Evolutionary conservation across 176 grass and related monocot genomes (phyloP), one percentile per base, ranked within the genome.

Genomic region (Rhynchospora tenuis): DNA sequence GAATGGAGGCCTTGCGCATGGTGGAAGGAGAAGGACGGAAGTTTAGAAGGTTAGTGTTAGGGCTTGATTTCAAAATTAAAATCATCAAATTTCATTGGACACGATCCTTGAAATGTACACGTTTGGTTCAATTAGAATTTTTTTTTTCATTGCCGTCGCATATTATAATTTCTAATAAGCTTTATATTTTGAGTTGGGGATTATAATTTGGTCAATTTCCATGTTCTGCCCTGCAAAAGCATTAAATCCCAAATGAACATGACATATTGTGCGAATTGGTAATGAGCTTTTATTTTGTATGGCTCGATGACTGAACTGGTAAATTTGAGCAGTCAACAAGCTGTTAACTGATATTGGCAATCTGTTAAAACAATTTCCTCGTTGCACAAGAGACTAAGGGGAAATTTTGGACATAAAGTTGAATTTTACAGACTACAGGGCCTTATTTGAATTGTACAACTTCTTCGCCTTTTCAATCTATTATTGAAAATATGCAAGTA

Each of bases 1-100:
- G 86, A 92, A 86, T 92, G 93, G 93, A 83, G 88, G n/a, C 85
- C 88, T 9, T 95, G 93, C 87, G 65, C 31, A n/a, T 92, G 93
- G 93, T 91, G 93, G 90, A 85, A 81, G 60, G 75, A 84, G 14
- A 79, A 64, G 5, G 22, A 86, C 19, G 59, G 86, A 87, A 78
- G 84, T 73, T 15, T 69, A 46, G 77, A 50, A 85, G 66, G 61
- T 75, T 28, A 66, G 84, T 64, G 63, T 27, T 59, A 56, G 51
- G 8, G 42, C 19, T 28, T 24, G 6, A 55, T 65, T 20, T 56
- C 60, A 86, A 46, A 17, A 19, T 23, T 54, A 79, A 80, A 60
- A 43, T 80, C 5, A 7, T 56, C 15, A 80, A 80, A 80, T 60
- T 5, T 6, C 9, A 43, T 61, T n/a, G 4, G 13, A 10, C 44